Base-by-base conservation (phyloP, 2,329 filamentous ascomycete genomes). In the Apiospora kogelbergensis region DNA sequence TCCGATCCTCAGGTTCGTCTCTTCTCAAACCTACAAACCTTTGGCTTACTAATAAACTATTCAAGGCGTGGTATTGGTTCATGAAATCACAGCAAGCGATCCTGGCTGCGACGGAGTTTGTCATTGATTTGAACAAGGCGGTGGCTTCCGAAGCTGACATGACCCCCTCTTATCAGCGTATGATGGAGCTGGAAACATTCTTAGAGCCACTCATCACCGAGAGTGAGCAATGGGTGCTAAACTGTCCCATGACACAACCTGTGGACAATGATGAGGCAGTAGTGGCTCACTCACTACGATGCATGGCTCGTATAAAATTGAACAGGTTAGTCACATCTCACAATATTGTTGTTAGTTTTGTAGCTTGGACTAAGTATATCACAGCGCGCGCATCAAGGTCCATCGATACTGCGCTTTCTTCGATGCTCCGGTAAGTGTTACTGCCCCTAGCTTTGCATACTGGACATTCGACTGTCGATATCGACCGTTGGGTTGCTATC, bases 341-440 rank as follows among this genome's bases (percentile, higher is more conserved):
- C 30, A 37, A 42, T 20, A 40, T 22, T 6, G 17, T 10, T 57
- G 9, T 48, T 22, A 63, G 30, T 15, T 10, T 44, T 24, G 15
- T 26, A 15, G 42, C n/a, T 9, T 22, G 22, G n/a, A 24, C 26
- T 68, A 66, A 30, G 37, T 66, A 45, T 33, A 33, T 15, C 63
- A 20, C 63, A 86, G 84, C 74, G 84, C 84, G 13, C 78, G 84
- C 17, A 85, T 86, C 71, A 86, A 86, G 72, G 73, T 86, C 3
- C 84, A 87, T 71, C 81, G 85, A 1, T 86, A 85, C 73, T 82
- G 80, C 70, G 85, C 85, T 10, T 87, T 87, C 74, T 82, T 80
- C 60, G 84, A 86, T 70, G 76, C 82, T 6, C 84, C 84, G 2
- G 79, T 86, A 46, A 41, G 65, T 66, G 63, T 40, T 30, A n/a